Conservation (phyloP, 257 asterid species). For the Cruciata laevipes region DNA sequence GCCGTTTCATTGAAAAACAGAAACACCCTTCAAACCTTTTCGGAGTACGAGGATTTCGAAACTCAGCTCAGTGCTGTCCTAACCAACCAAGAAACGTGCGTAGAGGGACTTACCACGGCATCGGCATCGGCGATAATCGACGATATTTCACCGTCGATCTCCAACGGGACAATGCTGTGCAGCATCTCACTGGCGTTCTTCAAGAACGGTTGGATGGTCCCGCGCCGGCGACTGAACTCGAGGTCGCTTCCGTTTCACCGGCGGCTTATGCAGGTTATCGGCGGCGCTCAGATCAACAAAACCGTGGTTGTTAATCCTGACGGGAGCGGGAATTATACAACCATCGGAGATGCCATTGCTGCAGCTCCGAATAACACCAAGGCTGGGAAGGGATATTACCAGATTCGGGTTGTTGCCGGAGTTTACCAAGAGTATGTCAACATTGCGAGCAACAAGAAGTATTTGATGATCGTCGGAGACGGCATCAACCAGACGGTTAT, state of each 20-base stretch:
- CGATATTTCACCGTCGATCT: slow-evolving; percentile 11
- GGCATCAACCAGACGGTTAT: slow-evolving; percentile 28
- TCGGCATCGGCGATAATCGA: neutral
- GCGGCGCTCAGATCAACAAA: slow-evolving; percentile 16
- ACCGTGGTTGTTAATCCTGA: slow-evolving; percentile 28
- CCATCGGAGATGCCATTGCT: slow-evolving; percentile 20
- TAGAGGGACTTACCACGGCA: slow-evolving; percentile 18
- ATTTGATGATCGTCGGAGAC: slow-evolving; percentile 31
- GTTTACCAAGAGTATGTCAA: slow-evolving; percentile 26
- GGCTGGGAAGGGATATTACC: slow-evolving; percentile 18
- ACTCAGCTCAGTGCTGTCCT: slow-evolving; percentile 28
- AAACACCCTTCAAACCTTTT: slow-evolving; percentile 8
- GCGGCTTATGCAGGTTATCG: slow-evolving; percentile 9
- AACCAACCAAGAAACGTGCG: slow-evolving; percentile 26
- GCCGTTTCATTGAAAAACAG: neutral
- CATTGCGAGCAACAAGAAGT: slow-evolving; percentile 24
- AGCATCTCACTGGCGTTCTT: slow-evolving; percentile 30
- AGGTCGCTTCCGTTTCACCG: slow-evolving; percentile 13
- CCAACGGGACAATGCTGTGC: slow-evolving; percentile 21
- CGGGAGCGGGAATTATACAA: slow-evolving; percentile 27
- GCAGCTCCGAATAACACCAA: slow-evolving; percentile 20
- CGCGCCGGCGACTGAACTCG: neutral
- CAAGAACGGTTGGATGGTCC: slow-evolving; percentile 23
- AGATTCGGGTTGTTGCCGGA: slow-evolving; percentile 29
- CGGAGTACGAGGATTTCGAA: slow-evolving; percentile 4